Conservation (phyloP, 2,329 filamentous ascomycete species). For the Pseudomassariella vexata region DNA sequence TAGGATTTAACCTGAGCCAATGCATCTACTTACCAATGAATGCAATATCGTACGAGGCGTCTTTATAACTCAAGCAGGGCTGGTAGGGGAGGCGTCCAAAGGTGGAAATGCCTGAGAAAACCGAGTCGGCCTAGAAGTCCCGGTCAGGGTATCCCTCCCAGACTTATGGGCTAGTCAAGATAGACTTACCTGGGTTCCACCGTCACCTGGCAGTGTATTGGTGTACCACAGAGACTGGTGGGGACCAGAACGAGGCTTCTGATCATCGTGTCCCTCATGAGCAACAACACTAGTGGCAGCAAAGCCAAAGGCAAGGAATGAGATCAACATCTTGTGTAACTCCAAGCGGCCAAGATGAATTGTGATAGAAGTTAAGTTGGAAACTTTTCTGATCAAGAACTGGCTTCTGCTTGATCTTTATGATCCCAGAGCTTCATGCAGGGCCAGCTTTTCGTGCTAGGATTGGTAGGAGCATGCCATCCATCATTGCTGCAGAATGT, state of each 20-base stretch:
- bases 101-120: constrained; percentile 83
- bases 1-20: background rate
- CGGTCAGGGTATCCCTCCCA: constrained; percentile 2
- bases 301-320: constrained; percentile 31
- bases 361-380: no score
- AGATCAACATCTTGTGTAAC: constrained; percentile 1
- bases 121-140: constrained; percentile 64
- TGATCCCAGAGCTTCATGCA: no score
- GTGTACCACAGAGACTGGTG: constrained; percentile 75
- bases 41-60: constrained; percentile 75
- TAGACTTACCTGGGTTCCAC: constrained; percentile 66
- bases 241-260: constrained; percentile 61
- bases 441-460: no score
- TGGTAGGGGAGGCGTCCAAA: constrained; percentile 76
- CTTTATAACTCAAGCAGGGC: constrained; percentile 65
- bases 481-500: constrained; percentile 1
- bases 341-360: no score
- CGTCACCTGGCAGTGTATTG: constrained; percentile 76
- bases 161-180: constrained; percentile 10
- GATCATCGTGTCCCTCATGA: constrained; percentile 53
- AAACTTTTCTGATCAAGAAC: no score
- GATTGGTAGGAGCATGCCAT: constrained; percentile 1
- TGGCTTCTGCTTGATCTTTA: no score
- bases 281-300: constrained; percentile 48
- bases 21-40: constrained; percentile 66